Evolutionary conservation across 495 filamentous ascomycete species (phyloP).

Genomic region (Tuber magnatum): DNA sequence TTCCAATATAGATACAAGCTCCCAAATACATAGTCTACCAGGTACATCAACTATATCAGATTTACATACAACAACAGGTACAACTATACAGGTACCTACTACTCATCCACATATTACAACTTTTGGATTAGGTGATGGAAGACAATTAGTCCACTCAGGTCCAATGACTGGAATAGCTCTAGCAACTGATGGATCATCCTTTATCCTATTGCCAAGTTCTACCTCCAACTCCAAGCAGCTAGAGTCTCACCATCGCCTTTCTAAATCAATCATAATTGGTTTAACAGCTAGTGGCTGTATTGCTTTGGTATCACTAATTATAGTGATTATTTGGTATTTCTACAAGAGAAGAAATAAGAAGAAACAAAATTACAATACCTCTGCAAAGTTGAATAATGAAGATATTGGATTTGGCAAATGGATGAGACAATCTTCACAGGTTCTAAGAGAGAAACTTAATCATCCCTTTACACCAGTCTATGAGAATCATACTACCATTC

Average conservation of each 20-base stretch:
- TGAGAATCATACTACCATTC: not conserved
- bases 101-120: not conserved
- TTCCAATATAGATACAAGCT: not conserved
- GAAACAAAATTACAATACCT: not conserved
- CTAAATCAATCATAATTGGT: not conserved
- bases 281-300: not conserved
- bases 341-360: not conserved
- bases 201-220: not conserved
- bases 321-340: not conserved
- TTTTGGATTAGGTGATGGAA: not conserved
- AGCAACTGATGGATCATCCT: not conserved
- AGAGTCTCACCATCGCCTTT: not conserved
- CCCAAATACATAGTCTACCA: too few species aligned
- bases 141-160: not conserved
- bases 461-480: not conserved
- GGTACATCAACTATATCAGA: not conserved
- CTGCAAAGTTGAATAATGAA: not conserved
- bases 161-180: not conserved
- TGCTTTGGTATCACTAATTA: not conserved
- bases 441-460: not conserved
- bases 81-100: not conserved
- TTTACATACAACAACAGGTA: not conserved
- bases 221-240: too few species aligned
- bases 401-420: too few species aligned
- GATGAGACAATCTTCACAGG: not conserved